Percentiles rank a stretch among this genome's conserved stretches.
Conservation (phyloP, 1,284 basidiomycete genomes). For the Veloboletus limbatus region DNA sequence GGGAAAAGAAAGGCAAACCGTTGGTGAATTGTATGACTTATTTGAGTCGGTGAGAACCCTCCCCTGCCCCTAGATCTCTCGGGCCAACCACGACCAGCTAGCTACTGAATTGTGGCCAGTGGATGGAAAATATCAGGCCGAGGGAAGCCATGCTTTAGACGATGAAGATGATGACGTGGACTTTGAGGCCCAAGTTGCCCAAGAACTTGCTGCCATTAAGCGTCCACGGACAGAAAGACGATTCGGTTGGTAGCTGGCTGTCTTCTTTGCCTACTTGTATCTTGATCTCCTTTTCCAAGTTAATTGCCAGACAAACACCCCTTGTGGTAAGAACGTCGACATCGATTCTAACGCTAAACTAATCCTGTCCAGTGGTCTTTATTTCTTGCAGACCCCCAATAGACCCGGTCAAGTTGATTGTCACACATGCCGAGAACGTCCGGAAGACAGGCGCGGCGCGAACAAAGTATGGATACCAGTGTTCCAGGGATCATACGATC, state of each 20-base stretch:
- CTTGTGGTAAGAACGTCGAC: constrained; percentile 54
- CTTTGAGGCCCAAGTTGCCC: constrained; percentile 67
- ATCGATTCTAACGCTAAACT: constrained; percentile 1
- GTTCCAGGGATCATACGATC: neutral
- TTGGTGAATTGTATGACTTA: constrained; percentile 73
- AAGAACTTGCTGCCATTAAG: constrained; percentile 69
- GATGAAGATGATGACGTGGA: constrained; percentile 42
- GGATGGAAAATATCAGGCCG: constrained; percentile 16
- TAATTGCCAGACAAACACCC: constrained; percentile 73
- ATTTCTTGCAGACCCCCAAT: constrained; percentile 75
- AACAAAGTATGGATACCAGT: constrained; percentile 52
- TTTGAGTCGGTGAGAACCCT: constrained; percentile 59
- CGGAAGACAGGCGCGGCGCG: constrained; percentile 58
- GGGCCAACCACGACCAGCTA: constrained; percentile 43
- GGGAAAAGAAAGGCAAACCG: constrained; percentile 74
- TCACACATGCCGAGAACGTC: constrained; percentile 61
- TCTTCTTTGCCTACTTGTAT: neutral
- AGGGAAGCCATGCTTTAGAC: constrained; percentile 23
- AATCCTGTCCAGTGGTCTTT: constrained; percentile 57
- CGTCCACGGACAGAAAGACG: constrained; percentile 56
- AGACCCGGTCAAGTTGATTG: constrained; percentile 72
- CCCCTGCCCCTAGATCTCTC: neutral
- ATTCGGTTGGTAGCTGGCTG: constrained; percentile 51
- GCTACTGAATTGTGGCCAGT: constrained; percentile 68
- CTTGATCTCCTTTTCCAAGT: constrained; percentile 37